Base-by-base conservation (phyloP, 2,329 filamentous ascomycete species). In the Lasiodiplodia hormozganensis region DNA sequence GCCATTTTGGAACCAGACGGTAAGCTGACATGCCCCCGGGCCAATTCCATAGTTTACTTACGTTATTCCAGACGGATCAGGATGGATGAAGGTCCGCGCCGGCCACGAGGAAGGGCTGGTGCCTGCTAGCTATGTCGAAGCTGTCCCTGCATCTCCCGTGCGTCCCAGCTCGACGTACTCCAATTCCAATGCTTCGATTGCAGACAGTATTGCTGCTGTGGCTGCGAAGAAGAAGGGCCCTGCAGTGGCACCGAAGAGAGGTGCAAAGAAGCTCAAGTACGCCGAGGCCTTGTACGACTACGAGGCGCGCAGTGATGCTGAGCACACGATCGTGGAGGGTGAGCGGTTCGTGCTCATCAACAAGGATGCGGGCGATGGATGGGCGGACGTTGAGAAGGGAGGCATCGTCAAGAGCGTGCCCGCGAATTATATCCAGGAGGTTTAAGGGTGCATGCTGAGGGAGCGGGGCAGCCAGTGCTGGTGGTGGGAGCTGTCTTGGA, bases 211-310 rank as follows among this genome's bases (percentile, higher is more conserved):
- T 38, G 75, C 74, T 23, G 72, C 75, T 5, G 72, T 74, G 11
- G 80, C 83, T 5, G 76, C 77, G 14, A 97, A 94, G 83, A 97
- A 96, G 81, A 94, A 96, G 78, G 94, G 94, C 0, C 94, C 94
- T 0, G 94, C 91, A 0, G 96, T 99, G 4, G 96, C 96, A 16
- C 96, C 96, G 4, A 90, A 90, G 73, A 89, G 94, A 11, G 94
- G 94, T 16, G 94, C 94, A 4, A 97, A 97, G 87, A 97, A 97
- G 79, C 85, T 97, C 43, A 93, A 91, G 76, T 97, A 98, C 74
- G 95, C 96, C 1, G 92, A 97, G 77, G 96, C 96, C 1, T 73
- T 98, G 74, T 99, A 98, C 78, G 93, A 96, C 62, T 99, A 99
- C 78, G 85, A 90, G 64, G 93, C 95, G 21, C 90, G 93, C 74